phyloP scores from a whole-genome alignment of 1,139 yeast species.

The Yamadazyma buinensis region DNA sequence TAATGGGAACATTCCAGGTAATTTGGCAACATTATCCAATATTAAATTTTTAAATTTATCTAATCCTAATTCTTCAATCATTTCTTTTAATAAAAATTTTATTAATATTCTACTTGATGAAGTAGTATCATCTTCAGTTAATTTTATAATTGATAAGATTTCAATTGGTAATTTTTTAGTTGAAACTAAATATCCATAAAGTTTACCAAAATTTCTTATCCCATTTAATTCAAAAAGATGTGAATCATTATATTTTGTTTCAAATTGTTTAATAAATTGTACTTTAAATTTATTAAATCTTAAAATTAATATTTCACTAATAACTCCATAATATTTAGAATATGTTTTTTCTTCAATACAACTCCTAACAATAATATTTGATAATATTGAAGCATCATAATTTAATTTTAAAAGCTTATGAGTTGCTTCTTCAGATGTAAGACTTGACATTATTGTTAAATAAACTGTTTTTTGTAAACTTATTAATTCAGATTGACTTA shows the following conservation, averaged over 20 bases:
- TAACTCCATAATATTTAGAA: slow-evolving; percentile 78
- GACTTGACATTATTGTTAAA: slow-evolving; percentile 83
- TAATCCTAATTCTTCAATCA: slow-evolving; percentile 76
- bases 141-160: slow-evolving; percentile 53
- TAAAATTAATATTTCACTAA: slow-evolving; percentile 60
- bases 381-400: slow-evolving; percentile 39
- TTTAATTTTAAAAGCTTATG: slow-evolving; percentile 67
- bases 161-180: slow-evolving; percentile 54
- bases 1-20: slow-evolving; percentile 51
- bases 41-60: slow-evolving; percentile 46
- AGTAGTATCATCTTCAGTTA: slow-evolving; percentile 72
- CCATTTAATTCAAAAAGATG: slow-evolving; percentile 72
- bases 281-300: slow-evolving; percentile 50
- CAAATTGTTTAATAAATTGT: slow-evolving; percentile 52
- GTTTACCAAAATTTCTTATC: slow-evolving; percentile 74
- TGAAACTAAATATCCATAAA: slow-evolving; percentile 84
- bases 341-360: slow-evolving; percentile 87
- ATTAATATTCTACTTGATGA: slow-evolving; percentile 80
- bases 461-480: slow-evolving; percentile 74
- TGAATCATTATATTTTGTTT: slow-evolving; percentile 51
- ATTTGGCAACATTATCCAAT: slow-evolving; percentile 42
- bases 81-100: slow-evolving; percentile 75
- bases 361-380: slow-evolving; percentile 76
- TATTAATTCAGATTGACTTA: slow-evolving; percentile 63
- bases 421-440: slow-evolving; percentile 91